Base-by-base conservation (phyloP, 805 yeast species). In the Priceomyces melissophilus region DNA sequence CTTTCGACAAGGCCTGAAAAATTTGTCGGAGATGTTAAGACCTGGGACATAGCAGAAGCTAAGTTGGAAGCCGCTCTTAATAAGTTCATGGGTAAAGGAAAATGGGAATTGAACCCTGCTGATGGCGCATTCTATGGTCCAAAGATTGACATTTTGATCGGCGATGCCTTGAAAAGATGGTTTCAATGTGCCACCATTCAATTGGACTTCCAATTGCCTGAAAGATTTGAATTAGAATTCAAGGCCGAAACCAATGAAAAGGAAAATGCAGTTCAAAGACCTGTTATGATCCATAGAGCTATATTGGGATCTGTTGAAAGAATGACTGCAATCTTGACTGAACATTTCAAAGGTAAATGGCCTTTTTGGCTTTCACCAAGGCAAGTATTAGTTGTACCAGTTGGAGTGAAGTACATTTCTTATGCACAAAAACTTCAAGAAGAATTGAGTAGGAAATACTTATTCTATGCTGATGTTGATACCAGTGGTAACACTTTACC, bases 321-420 rank as follows among this genome's bases (percentile, higher is more conserved):
- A 78, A 90, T 93, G 98, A 87, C 96, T 48, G 99, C 97, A 48
- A 91, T 93, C 55, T 81, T 93, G 67, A 90, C 96, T 44, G 99
- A 93, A 71, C 99, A 93, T 73, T 93, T 76, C 71, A 96, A 90
- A 61, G 99, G 99, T 59, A 93, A 89, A 66, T 93, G 99, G 99
- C 99, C 99, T 60, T 87, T 93, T 78, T 93, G 99, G 99, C 77
- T 93, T 62, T 90, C 98, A n/a, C 99, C 99, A 59, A 85, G 99
- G 74, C 99, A 93, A 73, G 79, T 91, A 43, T 75, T 91, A 55
- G 95, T 93, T 57, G 93, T 93, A 25, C 99, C 99, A 54, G 97
- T 93, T 55, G 97, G 96, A 60, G 95, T 86, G 49, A 88, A 87
- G 67, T 91, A 84, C 75, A 81, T 75, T 58, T 96, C 83, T 50